Evolutionary conservation across 345 rosid genomes (phyloP).

Genomic region (Citrus glauca): DNA sequence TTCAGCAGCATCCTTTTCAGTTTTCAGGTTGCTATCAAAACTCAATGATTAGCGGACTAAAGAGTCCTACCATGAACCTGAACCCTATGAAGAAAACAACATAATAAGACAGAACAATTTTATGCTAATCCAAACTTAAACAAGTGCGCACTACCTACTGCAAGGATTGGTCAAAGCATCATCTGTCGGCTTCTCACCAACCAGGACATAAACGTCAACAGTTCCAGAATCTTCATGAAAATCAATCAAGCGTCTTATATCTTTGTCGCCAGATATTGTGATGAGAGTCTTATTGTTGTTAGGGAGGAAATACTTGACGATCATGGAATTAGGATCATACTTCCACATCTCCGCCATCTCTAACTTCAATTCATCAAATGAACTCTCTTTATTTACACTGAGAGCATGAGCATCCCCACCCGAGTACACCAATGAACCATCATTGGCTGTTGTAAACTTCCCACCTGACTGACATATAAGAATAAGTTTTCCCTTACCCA

Average conservation of each 20-base stretch:
- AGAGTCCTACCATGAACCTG: not conserved
- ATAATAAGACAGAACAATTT: not conserved
- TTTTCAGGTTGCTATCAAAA: conserved; percentile 7
- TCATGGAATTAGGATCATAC: conserved; percentile 28
- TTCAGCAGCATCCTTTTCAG: conserved; percentile 6
- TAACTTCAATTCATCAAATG: conserved; percentile 41
- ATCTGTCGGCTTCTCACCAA: conserved; percentile 13
- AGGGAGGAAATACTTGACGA: conserved; percentile 53
- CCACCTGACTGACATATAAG: conserved; percentile 56
- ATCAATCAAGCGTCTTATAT: conserved; percentile 47
- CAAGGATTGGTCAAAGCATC: conserved; percentile 8
- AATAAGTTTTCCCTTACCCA: conserved; percentile 49
- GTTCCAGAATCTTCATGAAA: conserved; percentile 40
- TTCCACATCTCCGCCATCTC: conserved; percentile 51
- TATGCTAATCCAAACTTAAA: not conserved
- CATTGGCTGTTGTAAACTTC: conserved; percentile 35
- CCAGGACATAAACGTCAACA: conserved; percentile 34
- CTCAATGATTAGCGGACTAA: not conserved
- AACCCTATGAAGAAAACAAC: not conserved
- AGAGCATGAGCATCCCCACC: conserved; percentile 69
- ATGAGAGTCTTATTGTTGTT: conserved; percentile 41
- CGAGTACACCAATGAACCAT: conserved; percentile 36
- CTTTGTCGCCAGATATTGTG: conserved; percentile 41
- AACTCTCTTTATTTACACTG: conserved; percentile 30
- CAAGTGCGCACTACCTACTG: conserved; percentile 24